Evolutionary conservation across 1,284 basidiomycete species (phyloP).

Genomic region (Jaminaea rosea): DNA sequence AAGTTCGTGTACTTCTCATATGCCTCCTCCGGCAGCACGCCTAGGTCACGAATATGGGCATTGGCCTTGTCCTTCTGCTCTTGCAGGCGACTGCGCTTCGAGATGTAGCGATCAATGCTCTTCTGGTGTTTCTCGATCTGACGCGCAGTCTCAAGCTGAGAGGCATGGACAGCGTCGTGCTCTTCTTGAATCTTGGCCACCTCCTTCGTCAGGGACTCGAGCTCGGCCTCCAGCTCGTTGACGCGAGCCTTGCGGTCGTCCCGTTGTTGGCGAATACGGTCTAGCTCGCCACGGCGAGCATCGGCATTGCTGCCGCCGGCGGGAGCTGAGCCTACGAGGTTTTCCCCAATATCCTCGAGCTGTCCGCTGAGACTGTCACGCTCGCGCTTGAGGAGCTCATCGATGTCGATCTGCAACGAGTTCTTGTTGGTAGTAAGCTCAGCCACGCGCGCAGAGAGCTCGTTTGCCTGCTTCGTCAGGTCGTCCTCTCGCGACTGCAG

Average conservation of each 20-base stretch:
- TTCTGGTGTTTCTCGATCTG: slow-evolving; percentile 83
- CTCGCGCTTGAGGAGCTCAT: slow-evolving; percentile 71
- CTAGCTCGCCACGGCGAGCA: slow-evolving; percentile 61
- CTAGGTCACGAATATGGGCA: slow-evolving; percentile 86
- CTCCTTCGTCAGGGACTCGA: slow-evolving; percentile 58
- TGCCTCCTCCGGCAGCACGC: slow-evolving; percentile 91
- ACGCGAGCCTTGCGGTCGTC: slow-evolving; percentile 14
- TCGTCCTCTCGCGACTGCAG: slow-evolving; percentile 70
- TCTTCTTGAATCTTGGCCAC: slow-evolving; percentile 60
- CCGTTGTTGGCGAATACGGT: slow-evolving; percentile 57
- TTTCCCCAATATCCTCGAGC: slow-evolving; percentile 62
- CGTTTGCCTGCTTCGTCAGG: slow-evolving; percentile 62
- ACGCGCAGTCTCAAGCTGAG: slow-evolving; percentile 75
- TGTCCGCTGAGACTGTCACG: slow-evolving; percentile 67
- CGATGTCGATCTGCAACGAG: slow-evolving; percentile 81
- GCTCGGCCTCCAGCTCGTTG: slow-evolving; percentile 48
- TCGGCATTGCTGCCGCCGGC: slow-evolving; percentile 55
- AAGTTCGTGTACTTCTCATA: slow-evolving; percentile 84
- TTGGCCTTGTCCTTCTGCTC: slow-evolving; percentile 84
- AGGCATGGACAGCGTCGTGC: slow-evolving; percentile 68
- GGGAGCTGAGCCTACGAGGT: slow-evolving; percentile 54
- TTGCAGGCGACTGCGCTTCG: slow-evolving; percentile 75
- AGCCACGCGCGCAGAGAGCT: slow-evolving; percentile 51
- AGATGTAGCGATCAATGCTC: slow-evolving; percentile 83
- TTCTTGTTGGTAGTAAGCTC: slow-evolving; percentile 59